A percentile compares a stretch with the other conserved stretches of the same genome.
Conservation (phyloP, 2,329 filamentous ascomycete genomes). For the Ambrosiella beaveri region DNA sequence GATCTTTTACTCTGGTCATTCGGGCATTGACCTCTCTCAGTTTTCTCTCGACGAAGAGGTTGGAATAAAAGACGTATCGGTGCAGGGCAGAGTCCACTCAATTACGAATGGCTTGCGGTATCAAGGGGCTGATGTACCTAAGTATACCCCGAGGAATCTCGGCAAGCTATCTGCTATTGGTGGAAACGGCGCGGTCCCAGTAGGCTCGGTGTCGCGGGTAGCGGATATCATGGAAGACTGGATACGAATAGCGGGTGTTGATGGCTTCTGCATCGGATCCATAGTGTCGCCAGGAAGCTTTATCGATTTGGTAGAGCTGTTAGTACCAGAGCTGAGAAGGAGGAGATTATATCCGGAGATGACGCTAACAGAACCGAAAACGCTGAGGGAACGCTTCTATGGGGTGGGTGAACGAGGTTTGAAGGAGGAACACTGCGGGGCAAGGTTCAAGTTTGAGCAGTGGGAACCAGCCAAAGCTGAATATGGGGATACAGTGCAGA, state of each 20-base stretch:
- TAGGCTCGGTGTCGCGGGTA: constrained; percentile 19
- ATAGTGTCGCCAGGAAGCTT: constrained; percentile 39
- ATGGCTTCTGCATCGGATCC: constrained; percentile 32
- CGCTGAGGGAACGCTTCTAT: background rate
- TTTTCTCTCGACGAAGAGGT: constrained; percentile 49
- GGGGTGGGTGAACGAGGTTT: background rate
- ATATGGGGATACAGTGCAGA: background rate
- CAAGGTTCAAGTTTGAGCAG: background rate
- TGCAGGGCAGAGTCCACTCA: constrained; percentile 32
- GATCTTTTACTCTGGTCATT: constrained; percentile 50
- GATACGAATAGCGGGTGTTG: constrained; percentile 38
- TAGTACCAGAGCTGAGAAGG: constrained; percentile 43
- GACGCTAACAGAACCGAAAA: background rate
- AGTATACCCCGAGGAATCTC: constrained; percentile 22
- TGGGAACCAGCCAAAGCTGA: background rate
- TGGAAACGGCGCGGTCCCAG: constrained; percentile 18
- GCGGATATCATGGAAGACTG: constrained; percentile 22
- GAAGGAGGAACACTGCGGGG: background rate
- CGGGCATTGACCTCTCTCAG: constrained; percentile 42
- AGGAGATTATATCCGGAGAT: constrained; percentile 32
- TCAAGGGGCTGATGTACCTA: constrained; percentile 16
- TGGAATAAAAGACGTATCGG: constrained; percentile 38
- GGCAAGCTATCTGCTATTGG: constrained; percentile 21
- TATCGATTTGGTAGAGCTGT: constrained; percentile 45
- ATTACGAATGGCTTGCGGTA: constrained; percentile 29